Evolutionary conservation across 2,329 filamentous ascomycete species (phyloP), one percentile per base, ranked within the genome.

Genomic region (Sporothrix brunneoviolacea): DNA sequence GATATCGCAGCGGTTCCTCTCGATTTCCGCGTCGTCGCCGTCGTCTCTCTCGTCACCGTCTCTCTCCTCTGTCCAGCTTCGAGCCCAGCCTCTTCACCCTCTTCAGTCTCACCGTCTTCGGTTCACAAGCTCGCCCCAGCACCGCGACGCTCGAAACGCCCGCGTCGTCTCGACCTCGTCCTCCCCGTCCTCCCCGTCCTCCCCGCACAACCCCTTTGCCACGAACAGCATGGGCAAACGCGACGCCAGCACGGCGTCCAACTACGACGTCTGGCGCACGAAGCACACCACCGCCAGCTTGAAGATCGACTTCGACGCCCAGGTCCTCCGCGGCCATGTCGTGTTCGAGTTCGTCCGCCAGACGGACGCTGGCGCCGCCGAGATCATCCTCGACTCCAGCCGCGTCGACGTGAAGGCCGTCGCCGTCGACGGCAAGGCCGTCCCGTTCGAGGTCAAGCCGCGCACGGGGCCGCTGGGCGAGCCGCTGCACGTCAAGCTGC

Each of bases 181-280:
- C 21, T 47, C 49, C 7, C 33, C 48, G 4, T 19, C 48, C 15
- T 15, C 42, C 21, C 27, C 42, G 13, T 22, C 48, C 7, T 36
- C 41, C 3, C 13, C 39, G 13, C 40, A 52, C 45, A 52, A 36
- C 39, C 50, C 40, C 28, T 41, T 48, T 24, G 35, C 39, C 9
- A 39, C 42, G 36, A 44, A 48, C 43, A 48, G 28, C 35, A 54
- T 54, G 52, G 48, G 43, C 22, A 54, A 54, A 28, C 80, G 88
- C 62, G 91, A 97, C 70, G 90, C 90, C 48, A 94, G 90, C 67
- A 96, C 93, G 22, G 71, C 93, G 53, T 86, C 88, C 64, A 97
- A 97, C 73, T 96, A 96, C 69, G 83, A 88, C 67, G 83, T 85
- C 50, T 96, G 89, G 83, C 75, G 80, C 54, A 95, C 88, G 16